Conservation (phyloP, 2,329 filamentous ascomycete genomes). For the Cladosporium velox region DNA sequence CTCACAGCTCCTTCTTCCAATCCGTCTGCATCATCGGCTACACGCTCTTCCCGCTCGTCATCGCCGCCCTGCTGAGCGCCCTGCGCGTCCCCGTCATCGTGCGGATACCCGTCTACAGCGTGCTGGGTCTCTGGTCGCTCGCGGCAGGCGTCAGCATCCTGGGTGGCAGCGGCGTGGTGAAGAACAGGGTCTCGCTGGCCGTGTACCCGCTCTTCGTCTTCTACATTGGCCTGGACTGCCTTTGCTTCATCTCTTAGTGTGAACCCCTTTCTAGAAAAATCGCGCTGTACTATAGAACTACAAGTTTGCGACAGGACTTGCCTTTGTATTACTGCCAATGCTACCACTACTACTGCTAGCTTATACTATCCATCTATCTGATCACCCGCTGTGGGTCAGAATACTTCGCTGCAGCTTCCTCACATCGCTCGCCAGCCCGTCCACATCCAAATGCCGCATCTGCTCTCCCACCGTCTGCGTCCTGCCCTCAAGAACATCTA, state of each 20-base stretch:
- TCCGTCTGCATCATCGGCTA: slow-evolving; percentile 98
- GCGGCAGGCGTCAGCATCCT: slow-evolving; percentile 95
- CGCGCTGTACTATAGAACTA: slow-evolving; percentile 15
- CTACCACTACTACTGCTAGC: background rate
- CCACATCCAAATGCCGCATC: slow-evolving; percentile 39
- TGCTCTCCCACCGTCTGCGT: slow-evolving; percentile 42
- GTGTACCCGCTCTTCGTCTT: slow-evolving; percentile 96
- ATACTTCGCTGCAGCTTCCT: slow-evolving; percentile 26
- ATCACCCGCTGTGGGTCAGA: background rate
- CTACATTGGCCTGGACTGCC: slow-evolving; percentile 86
- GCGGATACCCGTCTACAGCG: slow-evolving; percentile 85
- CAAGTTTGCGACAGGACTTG: background rate
- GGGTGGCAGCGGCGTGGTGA: slow-evolving; percentile 90
- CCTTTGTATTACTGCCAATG: slow-evolving; percentile 4
- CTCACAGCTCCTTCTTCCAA: slow-evolving; percentile 86
- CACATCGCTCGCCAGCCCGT: slow-evolving; percentile 27
- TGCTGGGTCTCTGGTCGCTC: slow-evolving; percentile 88
- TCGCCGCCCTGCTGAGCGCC: slow-evolving; percentile 86
- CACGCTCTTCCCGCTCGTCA: slow-evolving; percentile 93
- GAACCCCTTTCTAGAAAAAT: background rate
- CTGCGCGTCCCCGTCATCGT: slow-evolving; percentile 76
- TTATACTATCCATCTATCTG: slow-evolving; percentile 4
- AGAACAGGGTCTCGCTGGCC: slow-evolving; percentile 89
- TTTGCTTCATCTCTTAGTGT: slow-evolving; percentile 90
- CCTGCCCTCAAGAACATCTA: slow-evolving; percentile 41